Base-by-base conservation (phyloP, 164 flowering plant species). In the Chimonanthus salicifolius region DNA sequence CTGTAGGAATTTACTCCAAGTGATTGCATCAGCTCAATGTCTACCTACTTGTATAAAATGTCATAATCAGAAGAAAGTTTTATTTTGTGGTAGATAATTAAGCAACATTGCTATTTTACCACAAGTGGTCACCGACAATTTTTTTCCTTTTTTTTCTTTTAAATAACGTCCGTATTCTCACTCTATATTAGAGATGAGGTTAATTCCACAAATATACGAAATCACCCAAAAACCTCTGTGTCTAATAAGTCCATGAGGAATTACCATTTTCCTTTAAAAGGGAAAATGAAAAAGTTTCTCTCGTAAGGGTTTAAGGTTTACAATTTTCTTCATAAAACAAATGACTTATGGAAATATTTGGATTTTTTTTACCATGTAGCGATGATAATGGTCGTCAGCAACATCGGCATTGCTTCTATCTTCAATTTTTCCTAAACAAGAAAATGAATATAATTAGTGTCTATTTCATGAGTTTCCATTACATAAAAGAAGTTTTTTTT, bases 1-100 rank as follows among this genome's bases (percentile, higher is more conserved):
- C 91, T 80, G 67, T 85, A 87, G 76, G 87, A 79, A 43, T 85
- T 87, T 62, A 85, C 85, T 66, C 90, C 92, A 43, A 90, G 72
- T 47, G 77, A 75, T 45, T 81, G 73, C 94, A 91, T 87, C 44
- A 91, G 79, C 62, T 84, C 86, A 49, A 88, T 64, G 70, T 90
- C 74, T 46, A 63, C 74, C 74, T 72, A 68, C 48, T 44, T 20
- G 58, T 45, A 7, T 15, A 8, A 44, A 44, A 33, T 7, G 44
- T 33, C 66, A 2, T 10, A 33, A 20, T 21, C 4, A 63, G 43
- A 33, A 18, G 2, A 33, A 33, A 33, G 8, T 11, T 18, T 63
- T 10, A 11, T 43, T 43, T 15, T 10, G 7, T 63, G 15, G 46
- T 1, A n/a, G 6, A 66, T 3, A 45, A 5, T 10, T 45, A 45